phyloP scores from a whole-genome alignment of 1,284 basidiomycete genomes.

The Porogramme epimiltina region DNA sequence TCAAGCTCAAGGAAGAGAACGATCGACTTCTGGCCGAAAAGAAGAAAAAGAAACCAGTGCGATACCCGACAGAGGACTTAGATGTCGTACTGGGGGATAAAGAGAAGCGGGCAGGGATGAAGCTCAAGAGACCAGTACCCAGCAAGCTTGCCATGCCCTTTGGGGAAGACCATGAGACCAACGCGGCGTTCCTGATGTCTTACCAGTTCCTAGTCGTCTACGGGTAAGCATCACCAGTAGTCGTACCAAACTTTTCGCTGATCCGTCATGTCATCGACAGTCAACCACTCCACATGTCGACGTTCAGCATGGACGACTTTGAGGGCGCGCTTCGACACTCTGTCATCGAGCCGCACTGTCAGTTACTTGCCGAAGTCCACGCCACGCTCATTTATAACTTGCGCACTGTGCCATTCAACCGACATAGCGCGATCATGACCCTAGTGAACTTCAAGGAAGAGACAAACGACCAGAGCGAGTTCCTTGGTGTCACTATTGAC shows the following conservation, averaged over 20 bases:
- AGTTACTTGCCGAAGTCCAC: conserved; percentile 87
- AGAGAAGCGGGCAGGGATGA: conserved; percentile 77
- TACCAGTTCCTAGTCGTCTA: conserved; percentile 95
- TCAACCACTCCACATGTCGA: conserved; percentile 86
- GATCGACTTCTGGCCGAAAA: conserved; percentile 72
- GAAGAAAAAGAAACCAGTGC: conserved; percentile 88
- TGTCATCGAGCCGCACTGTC: conserved; percentile 68
- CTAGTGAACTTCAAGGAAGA: conserved; percentile 53
- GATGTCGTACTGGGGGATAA: conserved; percentile 76
- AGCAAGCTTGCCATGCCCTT: conserved; percentile 72
- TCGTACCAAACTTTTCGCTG: not conserved
- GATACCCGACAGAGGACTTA: conserved; percentile 84
- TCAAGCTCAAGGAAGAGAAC: conserved; percentile 68
- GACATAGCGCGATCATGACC: conserved; percentile 72
- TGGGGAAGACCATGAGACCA: conserved; percentile 66
- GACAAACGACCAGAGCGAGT: conserved; percentile 34
- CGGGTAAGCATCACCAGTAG: conserved; percentile 58
- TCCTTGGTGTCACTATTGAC: conserved; percentile 59
- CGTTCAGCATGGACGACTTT: conserved; percentile 93
- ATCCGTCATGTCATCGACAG: conserved; percentile 40
- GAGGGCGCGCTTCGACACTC: conserved; percentile 86
- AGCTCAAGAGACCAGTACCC: conserved; percentile 69
- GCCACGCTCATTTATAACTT: conserved; percentile 88
- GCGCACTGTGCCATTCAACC: conserved; percentile 72
- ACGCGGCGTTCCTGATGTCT: conserved; percentile 84